phyloP scores from a whole-genome alignment of 352 stramenopile species.

The Globisporangium okanoganense region DNA sequence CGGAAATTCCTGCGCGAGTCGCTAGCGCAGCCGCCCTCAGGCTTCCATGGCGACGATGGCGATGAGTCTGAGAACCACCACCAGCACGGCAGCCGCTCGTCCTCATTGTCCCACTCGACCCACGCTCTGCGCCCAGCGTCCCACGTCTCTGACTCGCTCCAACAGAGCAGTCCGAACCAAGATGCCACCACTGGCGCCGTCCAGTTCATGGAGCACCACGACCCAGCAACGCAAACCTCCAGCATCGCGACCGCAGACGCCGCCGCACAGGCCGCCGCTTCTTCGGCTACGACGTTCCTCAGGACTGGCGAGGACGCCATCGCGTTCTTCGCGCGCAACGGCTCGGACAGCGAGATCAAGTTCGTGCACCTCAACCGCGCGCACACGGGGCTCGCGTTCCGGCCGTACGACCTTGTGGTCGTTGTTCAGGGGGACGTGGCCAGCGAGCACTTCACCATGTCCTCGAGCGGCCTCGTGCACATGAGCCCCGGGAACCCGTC shows the following conservation, averaged over 20 bases:
- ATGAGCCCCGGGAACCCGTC: conserved; percentile 70
- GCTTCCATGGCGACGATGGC: conserved; percentile 1
- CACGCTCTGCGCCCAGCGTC: conserved; percentile 11
- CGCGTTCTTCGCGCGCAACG: conserved; percentile 92
- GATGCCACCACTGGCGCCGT: conserved; percentile 20
- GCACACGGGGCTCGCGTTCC: conserved; percentile 62
- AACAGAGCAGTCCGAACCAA: conserved; percentile 14
- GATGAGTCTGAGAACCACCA: neutral
- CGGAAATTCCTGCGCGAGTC: conserved; percentile 63
- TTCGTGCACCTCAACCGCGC: conserved; percentile 93
- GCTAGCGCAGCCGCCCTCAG: conserved; percentile 19
- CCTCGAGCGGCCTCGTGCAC: conserved; percentile 74
- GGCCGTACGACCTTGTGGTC: conserved; percentile 91
- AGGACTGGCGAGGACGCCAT: conserved; percentile 90
- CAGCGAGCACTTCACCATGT: conserved; percentile 92
- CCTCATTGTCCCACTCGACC: neutral
- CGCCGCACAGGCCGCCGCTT: conserved; percentile 47
- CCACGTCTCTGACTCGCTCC: neutral
- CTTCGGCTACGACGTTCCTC: conserved; percentile 47
- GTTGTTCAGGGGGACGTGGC: conserved; percentile 76
- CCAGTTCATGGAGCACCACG: conserved; percentile 48
- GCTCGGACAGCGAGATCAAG: conserved; percentile 90
- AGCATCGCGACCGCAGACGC: conserved; percentile 34
- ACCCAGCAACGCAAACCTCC: conserved; percentile 37
- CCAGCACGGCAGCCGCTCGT: neutral